Evolutionary conservation across 805 yeast species (phyloP).

Genomic region (Wickerhamiella sorbophila): DNA sequence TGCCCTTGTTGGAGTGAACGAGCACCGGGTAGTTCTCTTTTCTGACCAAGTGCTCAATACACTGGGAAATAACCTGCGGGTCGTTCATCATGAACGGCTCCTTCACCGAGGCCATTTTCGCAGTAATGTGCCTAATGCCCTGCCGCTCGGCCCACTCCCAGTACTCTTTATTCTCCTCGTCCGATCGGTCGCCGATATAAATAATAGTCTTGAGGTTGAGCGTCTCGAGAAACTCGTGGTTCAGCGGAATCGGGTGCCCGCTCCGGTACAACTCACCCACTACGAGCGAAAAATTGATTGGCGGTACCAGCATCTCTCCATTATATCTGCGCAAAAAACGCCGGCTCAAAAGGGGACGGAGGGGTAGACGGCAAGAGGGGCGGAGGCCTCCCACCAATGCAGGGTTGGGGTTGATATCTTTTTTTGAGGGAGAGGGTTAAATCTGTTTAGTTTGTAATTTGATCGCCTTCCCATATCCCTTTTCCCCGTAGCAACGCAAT

Average conservation of each 20-base stretch:
- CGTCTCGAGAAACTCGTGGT: constrained; percentile 62
- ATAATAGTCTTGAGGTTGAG: constrained; percentile 65
- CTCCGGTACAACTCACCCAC: constrained; percentile 79
- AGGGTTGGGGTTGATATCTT: too few species aligned
- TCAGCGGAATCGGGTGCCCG: constrained; percentile 85
- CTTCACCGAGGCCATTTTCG: constrained; percentile 56
- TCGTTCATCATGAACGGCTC: constrained; percentile 56
- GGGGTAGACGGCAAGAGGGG: too few species aligned
- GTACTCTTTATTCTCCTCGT: constrained; percentile 47
- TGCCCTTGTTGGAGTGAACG: constrained; percentile 93
- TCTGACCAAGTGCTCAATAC: constrained; percentile 25
- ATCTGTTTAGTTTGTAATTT: too few species aligned
- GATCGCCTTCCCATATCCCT: neutral
- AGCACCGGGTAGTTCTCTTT: constrained; percentile 68
- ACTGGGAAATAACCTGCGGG: constrained; percentile 37
- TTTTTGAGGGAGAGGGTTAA: too few species aligned
- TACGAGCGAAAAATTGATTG: constrained; percentile 77
- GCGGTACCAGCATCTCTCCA: constrained; percentile 64
- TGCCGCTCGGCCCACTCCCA: constrained; percentile 48
- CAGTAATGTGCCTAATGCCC: constrained; percentile 40
- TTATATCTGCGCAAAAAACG: neutral
- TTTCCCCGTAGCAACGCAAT: constrained; percentile 25
- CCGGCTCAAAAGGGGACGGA: neutral
- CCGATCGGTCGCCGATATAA: constrained; percentile 37
- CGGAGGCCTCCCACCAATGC: too few species aligned